phyloP scores from a whole-genome alignment of 192 early-diverging fungal species.

The Coemansia erecta region DNA sequence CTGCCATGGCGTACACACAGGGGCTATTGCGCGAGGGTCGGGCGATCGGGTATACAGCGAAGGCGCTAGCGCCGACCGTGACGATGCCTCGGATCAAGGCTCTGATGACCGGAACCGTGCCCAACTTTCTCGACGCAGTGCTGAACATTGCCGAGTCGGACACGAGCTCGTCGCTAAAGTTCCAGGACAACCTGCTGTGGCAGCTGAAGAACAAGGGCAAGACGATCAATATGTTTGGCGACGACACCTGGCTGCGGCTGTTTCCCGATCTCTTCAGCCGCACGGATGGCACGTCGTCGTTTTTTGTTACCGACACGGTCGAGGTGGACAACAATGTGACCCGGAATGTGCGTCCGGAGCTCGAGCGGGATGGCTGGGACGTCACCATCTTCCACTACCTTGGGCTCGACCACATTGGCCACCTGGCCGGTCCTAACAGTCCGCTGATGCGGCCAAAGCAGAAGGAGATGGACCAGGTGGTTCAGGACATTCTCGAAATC shows the following conservation, averaged over 20 bases:
- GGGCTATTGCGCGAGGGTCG: slow-evolving; percentile 48
- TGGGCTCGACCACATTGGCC: slow-evolving; percentile 82
- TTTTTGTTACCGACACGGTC: slow-evolving; percentile 64
- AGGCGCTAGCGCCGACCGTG: slow-evolving; percentile 66
- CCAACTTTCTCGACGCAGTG: slow-evolving; percentile 79
- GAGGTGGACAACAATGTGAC: slow-evolving; percentile 77
- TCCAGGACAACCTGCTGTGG: slow-evolving; percentile 75
- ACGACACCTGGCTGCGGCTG: slow-evolving; percentile 93
- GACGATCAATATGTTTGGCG: slow-evolving; percentile 83
- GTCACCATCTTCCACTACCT: slow-evolving; percentile 75
- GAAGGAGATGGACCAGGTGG: slow-evolving; percentile 70
- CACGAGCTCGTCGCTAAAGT: slow-evolving; percentile 53
- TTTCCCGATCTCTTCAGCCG: slow-evolving; percentile 70
- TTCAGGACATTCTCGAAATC: slow-evolving; percentile 56
- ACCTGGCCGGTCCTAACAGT: slow-evolving; percentile 66
- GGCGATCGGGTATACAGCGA: slow-evolving; percentile 50
- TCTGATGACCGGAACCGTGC: slow-evolving; percentile 71
- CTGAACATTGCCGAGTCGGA: slow-evolving; percentile 80
- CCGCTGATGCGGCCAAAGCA: slow-evolving; percentile 73
- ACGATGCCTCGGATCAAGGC: slow-evolving; percentile 83
- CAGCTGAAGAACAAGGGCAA: slow-evolving; percentile 59
- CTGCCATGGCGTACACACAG: slow-evolving; percentile 64
- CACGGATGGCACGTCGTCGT: slow-evolving; percentile 62
- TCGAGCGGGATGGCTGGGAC: slow-evolving; percentile 62
- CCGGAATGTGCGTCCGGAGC: slow-evolving; percentile 59